A percentile compares a stretch with the other conserved stretches of the same genome.
These are phyloP conservation scores for Dactylella cylindrospora DNA, from an alignment of 2,329 filamentous ascomycete genomes.

Conservation along the genomic window DNA sequence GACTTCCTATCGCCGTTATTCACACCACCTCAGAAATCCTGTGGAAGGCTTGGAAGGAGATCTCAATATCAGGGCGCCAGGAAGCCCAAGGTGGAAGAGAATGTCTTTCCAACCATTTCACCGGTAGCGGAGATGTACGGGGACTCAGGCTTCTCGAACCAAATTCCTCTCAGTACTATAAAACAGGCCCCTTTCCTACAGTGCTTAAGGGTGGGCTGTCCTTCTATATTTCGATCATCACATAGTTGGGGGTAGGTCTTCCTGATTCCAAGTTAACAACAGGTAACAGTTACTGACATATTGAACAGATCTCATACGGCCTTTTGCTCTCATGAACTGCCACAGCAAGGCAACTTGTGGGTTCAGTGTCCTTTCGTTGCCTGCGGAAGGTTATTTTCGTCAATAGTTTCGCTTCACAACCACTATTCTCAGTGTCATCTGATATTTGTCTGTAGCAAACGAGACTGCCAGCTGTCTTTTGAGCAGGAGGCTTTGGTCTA, in stretches of 20 bases:
- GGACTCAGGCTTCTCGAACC: too few relatives aligned
- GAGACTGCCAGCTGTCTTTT: conserved; percentile 12
- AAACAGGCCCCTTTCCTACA: conserved; percentile 10
- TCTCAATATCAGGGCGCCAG: too few relatives aligned
- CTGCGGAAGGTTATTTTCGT: conserved; percentile 17
- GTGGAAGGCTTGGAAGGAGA: too few relatives aligned
- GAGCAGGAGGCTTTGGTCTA: conserved; percentile 21
- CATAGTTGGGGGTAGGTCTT: conserved; percentile 20
- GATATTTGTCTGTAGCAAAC: conserved; percentile 11
- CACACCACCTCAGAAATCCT: too few relatives aligned
- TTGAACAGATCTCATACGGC: conserved; percentile 10
- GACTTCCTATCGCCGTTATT: too few relatives aligned
- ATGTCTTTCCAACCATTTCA: too few relatives aligned
- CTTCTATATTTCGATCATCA: conserved; percentile 7
- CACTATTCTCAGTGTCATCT: conserved; percentile 29
- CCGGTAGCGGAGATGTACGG: too few relatives aligned
- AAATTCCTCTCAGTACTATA: background rate
- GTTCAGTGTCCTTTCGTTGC: conserved; percentile 23
- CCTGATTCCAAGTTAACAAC: background rate
- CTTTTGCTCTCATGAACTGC: conserved; percentile 6
- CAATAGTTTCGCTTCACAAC: conserved; percentile 16
- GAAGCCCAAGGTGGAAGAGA: too few relatives aligned
- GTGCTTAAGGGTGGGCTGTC: conserved; percentile 10
- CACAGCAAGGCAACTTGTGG: background rate
- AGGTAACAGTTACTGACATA: too few relatives aligned